phyloP scores from a whole-genome alignment of 2,329 filamentous ascomycete genomes.

The Aquanectria penicillioides region DNA sequence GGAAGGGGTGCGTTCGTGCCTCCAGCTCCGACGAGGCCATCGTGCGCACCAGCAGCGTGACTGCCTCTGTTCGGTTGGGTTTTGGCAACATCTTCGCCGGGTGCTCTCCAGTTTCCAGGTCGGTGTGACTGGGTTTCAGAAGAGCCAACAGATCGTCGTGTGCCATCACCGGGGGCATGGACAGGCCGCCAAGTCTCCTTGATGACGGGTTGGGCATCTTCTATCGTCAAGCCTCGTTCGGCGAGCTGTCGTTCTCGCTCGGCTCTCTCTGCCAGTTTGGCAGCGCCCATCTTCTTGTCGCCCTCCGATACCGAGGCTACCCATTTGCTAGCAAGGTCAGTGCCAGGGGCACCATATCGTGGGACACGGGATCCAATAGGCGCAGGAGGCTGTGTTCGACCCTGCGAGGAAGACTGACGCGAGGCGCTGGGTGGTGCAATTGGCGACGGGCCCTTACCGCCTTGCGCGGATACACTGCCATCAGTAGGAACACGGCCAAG shows the following conservation, averaged over 20 bases:
- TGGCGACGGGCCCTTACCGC: constrained; percentile 56
- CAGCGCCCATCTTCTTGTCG: constrained; percentile 56
- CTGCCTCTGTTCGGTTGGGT: not conserved
- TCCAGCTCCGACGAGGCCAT: not conserved
- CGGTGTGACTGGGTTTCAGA: constrained; percentile 43
- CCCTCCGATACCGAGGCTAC: constrained; percentile 54
- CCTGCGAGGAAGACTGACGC: constrained; percentile 39
- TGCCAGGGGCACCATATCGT: constrained; percentile 41
- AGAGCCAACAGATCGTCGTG: constrained; percentile 40
- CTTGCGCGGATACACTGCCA: constrained; percentile 47
- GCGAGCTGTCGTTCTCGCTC: constrained; percentile 56
- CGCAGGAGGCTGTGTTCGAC: constrained; percentile 43
- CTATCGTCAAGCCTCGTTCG: constrained; percentile 55
- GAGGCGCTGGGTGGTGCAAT: constrained; percentile 50
- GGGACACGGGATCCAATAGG: constrained; percentile 46
- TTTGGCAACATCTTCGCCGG: constrained; percentile 39
- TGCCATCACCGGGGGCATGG: constrained; percentile 50
- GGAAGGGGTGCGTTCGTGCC: too few species aligned
- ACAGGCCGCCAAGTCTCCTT: constrained; percentile 65
- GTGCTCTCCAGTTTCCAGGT: constrained; percentile 43
- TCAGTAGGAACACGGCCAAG: constrained; percentile 58
- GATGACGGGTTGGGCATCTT: constrained; percentile 58
- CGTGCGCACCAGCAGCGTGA: not conserved
- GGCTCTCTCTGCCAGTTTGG: constrained; percentile 50
- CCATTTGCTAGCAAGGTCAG: constrained; percentile 55